phyloP scores from a whole-genome alignment of 202 grass and related monocot species.

The Elaeis oleifera region DNA sequence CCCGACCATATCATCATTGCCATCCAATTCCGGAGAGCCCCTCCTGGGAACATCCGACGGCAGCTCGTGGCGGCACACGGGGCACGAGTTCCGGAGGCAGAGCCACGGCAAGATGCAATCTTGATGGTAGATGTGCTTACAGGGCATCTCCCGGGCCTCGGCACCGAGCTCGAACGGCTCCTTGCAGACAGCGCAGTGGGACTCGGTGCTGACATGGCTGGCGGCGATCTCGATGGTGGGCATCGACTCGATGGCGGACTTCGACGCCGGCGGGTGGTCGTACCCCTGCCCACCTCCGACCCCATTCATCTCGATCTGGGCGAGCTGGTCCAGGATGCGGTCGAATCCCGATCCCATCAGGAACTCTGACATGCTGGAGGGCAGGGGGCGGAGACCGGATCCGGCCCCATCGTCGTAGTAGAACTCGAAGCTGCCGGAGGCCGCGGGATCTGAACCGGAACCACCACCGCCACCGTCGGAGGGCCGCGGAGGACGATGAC shows the following conservation, averaged over 20 bases:
- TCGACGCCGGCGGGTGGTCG: slow-evolving; percentile 2
- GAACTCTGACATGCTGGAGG: slow-evolving; percentile 7
- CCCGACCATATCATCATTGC: slow-evolving; percentile 1
- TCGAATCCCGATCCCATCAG: slow-evolving; percentile 7
- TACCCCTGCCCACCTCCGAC: not conserved
- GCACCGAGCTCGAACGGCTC: slow-evolving; percentile 9
- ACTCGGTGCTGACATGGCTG: slow-evolving; percentile 1
- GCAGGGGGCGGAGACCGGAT: slow-evolving; percentile 11
- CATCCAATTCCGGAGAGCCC: not conserved
- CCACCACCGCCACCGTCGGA: not conserved
- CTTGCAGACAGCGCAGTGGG: slow-evolving; percentile 16
- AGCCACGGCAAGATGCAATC: slow-evolving; percentile 19
- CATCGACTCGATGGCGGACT: slow-evolving; percentile 17
- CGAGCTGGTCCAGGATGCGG: slow-evolving; percentile 4
- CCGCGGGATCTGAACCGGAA: not conserved
- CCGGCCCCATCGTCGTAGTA: slow-evolving; percentile 6
- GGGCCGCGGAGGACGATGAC: slow-evolving; percentile 9
- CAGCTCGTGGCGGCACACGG: slow-evolving; percentile 15
- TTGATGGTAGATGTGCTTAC: slow-evolving; percentile 19
- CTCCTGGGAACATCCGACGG: not conserved
- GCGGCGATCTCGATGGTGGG: slow-evolving; percentile 6
- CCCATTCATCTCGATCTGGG: slow-evolving; percentile 4
- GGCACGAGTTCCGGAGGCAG: slow-evolving; percentile 10
- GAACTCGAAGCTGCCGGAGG: slow-evolving; percentile 4
- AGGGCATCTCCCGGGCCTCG: slow-evolving; percentile 18